Evolutionary conservation across 2,329 filamentous ascomycete species (phyloP).

Genomic region (Trichoderma afroharzianum): DNA sequence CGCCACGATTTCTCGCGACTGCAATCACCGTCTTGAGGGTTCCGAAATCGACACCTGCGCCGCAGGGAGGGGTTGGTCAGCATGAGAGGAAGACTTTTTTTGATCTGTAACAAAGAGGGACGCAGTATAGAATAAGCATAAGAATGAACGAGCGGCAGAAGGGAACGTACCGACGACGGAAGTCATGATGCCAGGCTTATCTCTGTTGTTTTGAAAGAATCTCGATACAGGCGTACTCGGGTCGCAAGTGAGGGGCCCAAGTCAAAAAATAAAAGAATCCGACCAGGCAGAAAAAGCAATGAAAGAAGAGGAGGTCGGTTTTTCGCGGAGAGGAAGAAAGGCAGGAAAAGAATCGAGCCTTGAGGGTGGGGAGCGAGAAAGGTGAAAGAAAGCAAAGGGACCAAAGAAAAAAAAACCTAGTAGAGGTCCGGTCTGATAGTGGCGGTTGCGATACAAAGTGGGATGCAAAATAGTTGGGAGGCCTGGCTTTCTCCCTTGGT

Average conservation of each 20-base stretch:
- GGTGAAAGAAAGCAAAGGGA: not conserved
- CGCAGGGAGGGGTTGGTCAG: slow-evolving; percentile 20
- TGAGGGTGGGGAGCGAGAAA: not conserved
- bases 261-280: not conserved
- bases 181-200: slow-evolving; percentile 16
- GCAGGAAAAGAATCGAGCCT: not conserved
- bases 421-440: slow-evolving; percentile 1
- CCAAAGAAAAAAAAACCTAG: slow-evolving; percentile 12
- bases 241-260: slow-evolving; percentile 15
- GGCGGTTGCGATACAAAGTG: slow-evolving; percentile 9
- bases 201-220: not conserved
- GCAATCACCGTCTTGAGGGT: slow-evolving; percentile 96
- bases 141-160: not conserved
- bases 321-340: not conserved
- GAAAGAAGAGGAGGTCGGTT: not conserved
- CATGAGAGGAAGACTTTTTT: not conserved
- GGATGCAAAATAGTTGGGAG: slow-evolving; percentile 9
- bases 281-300: not conserved
- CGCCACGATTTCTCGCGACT: slow-evolving; percentile 95
- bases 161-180: slow-evolving; percentile 19
- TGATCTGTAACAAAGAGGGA: not conserved
- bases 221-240: slow-evolving; percentile 3
- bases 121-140: slow-evolving; percentile 15
- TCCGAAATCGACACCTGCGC: slow-evolving; percentile 88
- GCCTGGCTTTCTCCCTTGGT: slow-evolving; percentile 1